Percentiles rank a stretch among this genome's conserved stretches.
These are phyloP conservation scores for Catharanthus roseus DNA, from an alignment of 257 asterid genomes.

Conservation along the genomic window DNA sequence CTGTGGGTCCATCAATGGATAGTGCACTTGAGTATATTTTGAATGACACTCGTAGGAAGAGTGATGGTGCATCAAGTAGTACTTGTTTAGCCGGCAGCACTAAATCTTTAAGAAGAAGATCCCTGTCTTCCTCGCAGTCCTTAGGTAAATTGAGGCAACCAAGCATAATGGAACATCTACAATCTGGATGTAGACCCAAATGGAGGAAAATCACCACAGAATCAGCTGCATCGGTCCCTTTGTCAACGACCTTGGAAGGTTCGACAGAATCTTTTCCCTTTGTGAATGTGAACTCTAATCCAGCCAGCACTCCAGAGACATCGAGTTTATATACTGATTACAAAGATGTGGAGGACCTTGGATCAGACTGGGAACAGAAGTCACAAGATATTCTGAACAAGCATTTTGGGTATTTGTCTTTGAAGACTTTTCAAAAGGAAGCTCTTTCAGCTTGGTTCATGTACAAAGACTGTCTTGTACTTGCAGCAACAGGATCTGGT, in stretches of 20 bases:
- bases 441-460: conserved; percentile 60
- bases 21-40: conserved; percentile 56
- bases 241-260: conserved; percentile 8
- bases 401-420: conserved; percentile 51
- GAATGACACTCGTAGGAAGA: conserved; percentile 35
- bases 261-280: conserved; percentile 20
- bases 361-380: conserved; percentile 49
- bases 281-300: conserved; percentile 14
- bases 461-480: conserved; percentile 58
- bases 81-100: conserved; percentile 8
- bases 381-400: conserved; percentile 31
- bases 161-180: conserved; percentile 42
- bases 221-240: conserved; percentile 17
- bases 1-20: conserved; percentile 60
- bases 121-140: conserved; percentile 26
- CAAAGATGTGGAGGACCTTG: conserved; percentile 32
- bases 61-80: conserved; percentile 33
- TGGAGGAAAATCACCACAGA: conserved; percentile 27
- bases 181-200: conserved; percentile 27
- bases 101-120: conserved; percentile 32
- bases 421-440: conserved; percentile 66
- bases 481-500: conserved; percentile 89
- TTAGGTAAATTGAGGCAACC: conserved; percentile 42
- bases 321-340: conserved; percentile 16
- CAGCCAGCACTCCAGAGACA: conserved; percentile 14